Evolutionary conservation across 768 basidiomycete genomes (phyloP).

Genomic region (Clavaria fumosa): DNA sequence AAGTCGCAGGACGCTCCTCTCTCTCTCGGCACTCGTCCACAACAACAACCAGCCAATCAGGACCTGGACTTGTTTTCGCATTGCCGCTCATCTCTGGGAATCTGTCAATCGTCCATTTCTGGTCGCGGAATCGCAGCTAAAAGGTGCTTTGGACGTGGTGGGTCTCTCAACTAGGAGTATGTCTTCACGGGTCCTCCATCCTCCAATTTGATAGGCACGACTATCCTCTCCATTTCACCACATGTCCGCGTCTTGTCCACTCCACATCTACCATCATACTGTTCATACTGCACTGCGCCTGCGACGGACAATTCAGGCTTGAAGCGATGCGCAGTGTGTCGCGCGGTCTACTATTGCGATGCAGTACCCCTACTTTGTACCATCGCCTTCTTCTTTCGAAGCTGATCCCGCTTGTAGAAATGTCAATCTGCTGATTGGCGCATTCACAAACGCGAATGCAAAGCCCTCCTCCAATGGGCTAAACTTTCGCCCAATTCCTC

Average conservation of each 20-base stretch:
- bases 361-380: slow-evolving; percentile 32
- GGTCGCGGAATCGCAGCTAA: too few relatives aligned
- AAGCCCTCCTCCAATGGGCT: slow-evolving; percentile 45
- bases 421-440: slow-evolving; percentile 68
- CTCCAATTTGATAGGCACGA: slow-evolving; percentile 41
- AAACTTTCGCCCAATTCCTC: too few relatives aligned
- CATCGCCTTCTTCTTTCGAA: slow-evolving; percentile 2
- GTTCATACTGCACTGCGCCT: slow-evolving; percentile 48
- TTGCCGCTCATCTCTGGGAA: too few relatives aligned
- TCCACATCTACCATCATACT: slow-evolving; percentile 41
- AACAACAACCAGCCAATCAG: too few relatives aligned
- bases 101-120: too few relatives aligned
- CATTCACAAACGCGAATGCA: slow-evolving; percentile 67
- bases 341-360: slow-evolving; percentile 60
- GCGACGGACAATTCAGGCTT: slow-evolving; percentile 23
- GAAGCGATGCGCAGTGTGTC: slow-evolving; percentile 65
- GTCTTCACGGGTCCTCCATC: too few relatives aligned
- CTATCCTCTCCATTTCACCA: slow-evolving; percentile 42
- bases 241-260: slow-evolving; percentile 52
- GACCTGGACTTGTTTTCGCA: too few relatives aligned
- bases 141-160: too few relatives aligned
- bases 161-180: too few relatives aligned
- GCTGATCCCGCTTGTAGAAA: slow-evolving; percentile 20
- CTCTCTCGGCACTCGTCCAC: too few relatives aligned
- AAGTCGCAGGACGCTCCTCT: too few relatives aligned